Evolutionary conservation across 768 basidiomycete genomes (phyloP), one percentile per base, ranked within the genome.

Genomic region (Leccinellum albellum): DNA sequence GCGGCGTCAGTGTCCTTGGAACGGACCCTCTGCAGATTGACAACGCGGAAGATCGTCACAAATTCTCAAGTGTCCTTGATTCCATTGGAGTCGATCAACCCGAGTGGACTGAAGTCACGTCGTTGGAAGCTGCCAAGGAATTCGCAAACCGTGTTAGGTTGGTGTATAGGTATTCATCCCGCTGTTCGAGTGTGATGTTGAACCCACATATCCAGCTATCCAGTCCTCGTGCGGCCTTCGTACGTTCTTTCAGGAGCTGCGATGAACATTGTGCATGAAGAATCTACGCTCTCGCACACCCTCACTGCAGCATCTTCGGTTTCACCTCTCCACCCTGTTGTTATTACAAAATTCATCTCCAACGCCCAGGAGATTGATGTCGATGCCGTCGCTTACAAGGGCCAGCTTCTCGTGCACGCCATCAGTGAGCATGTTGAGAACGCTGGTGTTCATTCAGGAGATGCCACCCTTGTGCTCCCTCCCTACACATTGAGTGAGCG

Each of bases 381-480:
- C 46, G 97, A 99, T 68, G 97, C 95, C 42, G 97, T 98, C 54
- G 96, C 93, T 2, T 84, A 98, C 79, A 77, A 94, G 59, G 97
- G 97, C 62, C 82, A 86, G 62, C 89, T 98, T 10, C 82, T 98
- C 51, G 83, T 99, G 29, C 96, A 98, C 65, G 96, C 96, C 53
- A 82, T 99, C 55, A 98, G 96, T 4, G 97, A 99, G 72, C 97
- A 99, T 71, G 93, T 98, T 56, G 97, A 99, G 75, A 94, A 97
- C 65, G 96, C 96, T 13, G 96, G 96, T 71, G 94, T 98, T 13
- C 96, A 99, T 74, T 99, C 96, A 59, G 96, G 97, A 50, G 97
- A 98, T 70, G 97, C 97, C 14, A 99, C 97, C 0, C 83, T 99
- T 53, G 95, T 98, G 63, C 85, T 99, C 6, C 97, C 97, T 42